phyloP scores from a whole-genome alignment of 345 rosid genomes.

The Litchi chinensis region DNA sequence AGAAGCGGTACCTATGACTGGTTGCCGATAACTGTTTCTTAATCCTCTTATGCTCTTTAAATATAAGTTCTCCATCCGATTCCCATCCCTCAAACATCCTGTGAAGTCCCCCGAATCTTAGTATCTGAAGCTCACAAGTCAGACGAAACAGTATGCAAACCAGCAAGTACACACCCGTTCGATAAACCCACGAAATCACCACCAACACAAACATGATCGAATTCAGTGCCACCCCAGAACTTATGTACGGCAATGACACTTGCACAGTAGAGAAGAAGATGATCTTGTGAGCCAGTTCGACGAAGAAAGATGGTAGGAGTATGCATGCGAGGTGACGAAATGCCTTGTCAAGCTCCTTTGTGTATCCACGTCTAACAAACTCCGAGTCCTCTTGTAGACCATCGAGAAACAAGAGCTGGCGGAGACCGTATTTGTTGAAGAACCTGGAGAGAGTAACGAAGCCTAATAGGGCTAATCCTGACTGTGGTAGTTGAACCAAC shows the following conservation, averaged over 20 bases:
- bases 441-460: conserved; percentile 58
- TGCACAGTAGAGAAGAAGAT: conserved; percentile 51
- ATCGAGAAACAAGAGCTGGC: conserved; percentile 69
- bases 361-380: conserved; percentile 50
- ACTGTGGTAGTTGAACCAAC: conserved; percentile 67
- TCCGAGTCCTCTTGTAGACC: conserved; percentile 50
- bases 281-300: conserved; percentile 67
- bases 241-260: conserved; percentile 42
- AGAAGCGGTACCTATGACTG: conserved; percentile 75
- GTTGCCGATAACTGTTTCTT: conserved; percentile 66
- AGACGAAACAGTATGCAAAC: conserved; percentile 69
- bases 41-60: conserved; percentile 65
- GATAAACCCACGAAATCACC: conserved; percentile 66
- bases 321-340: conserved; percentile 68
- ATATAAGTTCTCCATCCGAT: conserved; percentile 44
- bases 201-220: conserved; percentile 54
- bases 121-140: conserved; percentile 83
- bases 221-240: conserved; percentile 38
- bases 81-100: conserved; percentile 60
- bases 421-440: conserved; percentile 52
- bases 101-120: conserved; percentile 62
- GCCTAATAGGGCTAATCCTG: conserved; percentile 56
- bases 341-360: conserved; percentile 56
- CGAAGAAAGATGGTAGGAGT: conserved; percentile 66
- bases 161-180: conserved; percentile 65